phyloP scores from a whole-genome alignment of 2,329 filamentous ascomycete genomes.

The Helotiales sp. region DNA sequence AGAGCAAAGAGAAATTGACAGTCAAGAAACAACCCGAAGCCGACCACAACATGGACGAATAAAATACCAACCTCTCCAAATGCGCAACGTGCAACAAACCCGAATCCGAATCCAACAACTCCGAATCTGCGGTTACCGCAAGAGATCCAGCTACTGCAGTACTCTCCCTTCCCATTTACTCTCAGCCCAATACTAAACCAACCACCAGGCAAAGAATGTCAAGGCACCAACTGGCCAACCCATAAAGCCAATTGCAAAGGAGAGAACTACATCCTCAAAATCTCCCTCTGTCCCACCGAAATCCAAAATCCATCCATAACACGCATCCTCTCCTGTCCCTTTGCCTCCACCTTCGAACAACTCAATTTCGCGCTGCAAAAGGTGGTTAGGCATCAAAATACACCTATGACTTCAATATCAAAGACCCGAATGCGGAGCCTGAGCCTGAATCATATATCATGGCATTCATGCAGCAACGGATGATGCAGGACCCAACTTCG shows the following conservation, averaged over 20 bases:
- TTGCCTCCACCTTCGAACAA: slow-evolving; percentile 6
- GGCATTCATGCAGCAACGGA: neutral
- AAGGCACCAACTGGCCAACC: neutral
- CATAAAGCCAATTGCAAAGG: slow-evolving; percentile 5
- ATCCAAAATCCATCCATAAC: slow-evolving; percentile 13
- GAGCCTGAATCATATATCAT: neutral
- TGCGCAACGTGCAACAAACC: neutral
- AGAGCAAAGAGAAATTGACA: no score
- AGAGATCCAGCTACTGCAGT: neutral
- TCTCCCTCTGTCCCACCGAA: slow-evolving; percentile 10
- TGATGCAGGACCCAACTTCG: neutral
- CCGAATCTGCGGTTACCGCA: neutral
- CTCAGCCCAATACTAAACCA: neutral
- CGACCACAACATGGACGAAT: no score
- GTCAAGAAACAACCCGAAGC: neutral
- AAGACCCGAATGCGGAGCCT: neutral
- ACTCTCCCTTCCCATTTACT: neutral
- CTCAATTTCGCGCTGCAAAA: slow-evolving; percentile 11
- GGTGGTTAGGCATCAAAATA: slow-evolving; percentile 2
- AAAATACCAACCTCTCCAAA: neutral
- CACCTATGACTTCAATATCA: slow-evolving; percentile 4
- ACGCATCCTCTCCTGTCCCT: slow-evolving; percentile 17
- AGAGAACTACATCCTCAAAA: slow-evolving; percentile 11
- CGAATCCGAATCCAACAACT: neutral
- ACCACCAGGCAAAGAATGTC: neutral